These are phyloP conservation scores for Pseudogymnoascus sp. DNA, from an alignment of 2,329 filamentous ascomycete genomes.

Conservation along the genomic window DNA sequence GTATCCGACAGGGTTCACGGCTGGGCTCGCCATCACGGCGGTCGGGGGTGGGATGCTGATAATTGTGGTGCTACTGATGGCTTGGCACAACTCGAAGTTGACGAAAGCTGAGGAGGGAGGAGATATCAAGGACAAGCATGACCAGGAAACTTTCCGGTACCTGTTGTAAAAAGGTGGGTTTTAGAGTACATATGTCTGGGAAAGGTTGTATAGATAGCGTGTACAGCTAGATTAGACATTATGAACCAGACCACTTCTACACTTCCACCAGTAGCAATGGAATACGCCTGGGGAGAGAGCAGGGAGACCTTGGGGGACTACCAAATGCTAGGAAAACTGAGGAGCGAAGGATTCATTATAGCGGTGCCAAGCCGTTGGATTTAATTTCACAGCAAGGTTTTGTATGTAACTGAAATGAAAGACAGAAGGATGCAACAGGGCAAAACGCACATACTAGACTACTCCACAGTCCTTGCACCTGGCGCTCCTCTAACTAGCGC, in stretches of 20 bases:
- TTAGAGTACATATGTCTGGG: background rate
- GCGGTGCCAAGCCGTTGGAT: background rate
- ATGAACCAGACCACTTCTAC: background rate
- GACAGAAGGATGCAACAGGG: background rate
- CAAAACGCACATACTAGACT: background rate
- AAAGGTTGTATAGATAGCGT: background rate
- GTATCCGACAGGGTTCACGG: slow-evolving; percentile 32
- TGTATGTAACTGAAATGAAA: background rate
- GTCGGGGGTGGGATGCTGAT: slow-evolving; percentile 9
- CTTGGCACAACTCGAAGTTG: slow-evolving; percentile 14
- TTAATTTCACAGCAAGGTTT: background rate
- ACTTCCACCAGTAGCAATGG: background rate
- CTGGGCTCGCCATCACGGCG: slow-evolving; percentile 27
- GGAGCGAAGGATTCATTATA: background rate
- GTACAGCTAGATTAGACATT: background rate
- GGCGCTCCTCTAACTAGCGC: background rate
- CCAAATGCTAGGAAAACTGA: background rate
- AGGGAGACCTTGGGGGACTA: no score
- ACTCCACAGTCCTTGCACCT: background rate
- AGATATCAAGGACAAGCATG: background rate
- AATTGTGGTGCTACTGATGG: slow-evolving; percentile 10
- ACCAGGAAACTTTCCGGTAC: slow-evolving; percentile 1
- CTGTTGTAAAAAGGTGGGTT: background rate
- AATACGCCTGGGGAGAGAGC: background rate
- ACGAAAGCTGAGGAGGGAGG: slow-evolving; percentile 8